These are phyloP conservation scores for Cetraspora pellucida DNA, from an alignment of 192 early-diverging fungal species.

Conservation along the genomic window DNA sequence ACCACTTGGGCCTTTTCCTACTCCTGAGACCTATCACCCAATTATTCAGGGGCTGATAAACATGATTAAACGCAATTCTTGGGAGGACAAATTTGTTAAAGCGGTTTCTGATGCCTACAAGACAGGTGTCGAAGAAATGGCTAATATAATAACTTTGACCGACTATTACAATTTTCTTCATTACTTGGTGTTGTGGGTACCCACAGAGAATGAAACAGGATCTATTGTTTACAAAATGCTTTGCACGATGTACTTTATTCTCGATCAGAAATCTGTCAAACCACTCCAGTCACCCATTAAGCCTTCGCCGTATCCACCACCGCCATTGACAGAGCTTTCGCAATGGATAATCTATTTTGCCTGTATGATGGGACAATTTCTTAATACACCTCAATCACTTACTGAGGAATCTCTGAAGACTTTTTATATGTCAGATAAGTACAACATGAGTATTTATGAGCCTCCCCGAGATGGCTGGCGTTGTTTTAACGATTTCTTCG, in stretches of 20 bases:
- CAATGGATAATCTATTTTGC: constrained; percentile 11
- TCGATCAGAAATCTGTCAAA: constrained; percentile 1
- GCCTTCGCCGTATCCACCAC: neutral
- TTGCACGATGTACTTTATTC: constrained; percentile 22
- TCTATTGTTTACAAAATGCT: constrained; percentile 14
- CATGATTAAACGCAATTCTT: neutral
- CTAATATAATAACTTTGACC: neutral
- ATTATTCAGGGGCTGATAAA: neutral
- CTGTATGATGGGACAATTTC: neutral
- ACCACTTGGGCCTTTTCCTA: constrained; percentile 9
- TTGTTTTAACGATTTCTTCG: constrained; percentile 16
- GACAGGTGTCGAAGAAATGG: neutral
- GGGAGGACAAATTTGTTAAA: neutral
- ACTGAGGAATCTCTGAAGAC: neutral
- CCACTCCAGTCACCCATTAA: neutral
- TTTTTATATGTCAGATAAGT: constrained; percentile 1
- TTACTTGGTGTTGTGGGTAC: constrained; percentile 16
- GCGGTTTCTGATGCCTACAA: neutral
- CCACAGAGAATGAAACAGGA: constrained; percentile 26
- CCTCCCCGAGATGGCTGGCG: neutral
- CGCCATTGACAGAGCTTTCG: neutral
- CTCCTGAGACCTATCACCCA: neutral
- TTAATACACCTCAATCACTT: constrained; percentile 18
- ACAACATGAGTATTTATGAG: neutral
- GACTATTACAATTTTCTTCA: constrained; percentile 14